Evolutionary conservation across 805 yeast species (phyloP).

Genomic region (Zygoascus ofunaensis): DNA sequence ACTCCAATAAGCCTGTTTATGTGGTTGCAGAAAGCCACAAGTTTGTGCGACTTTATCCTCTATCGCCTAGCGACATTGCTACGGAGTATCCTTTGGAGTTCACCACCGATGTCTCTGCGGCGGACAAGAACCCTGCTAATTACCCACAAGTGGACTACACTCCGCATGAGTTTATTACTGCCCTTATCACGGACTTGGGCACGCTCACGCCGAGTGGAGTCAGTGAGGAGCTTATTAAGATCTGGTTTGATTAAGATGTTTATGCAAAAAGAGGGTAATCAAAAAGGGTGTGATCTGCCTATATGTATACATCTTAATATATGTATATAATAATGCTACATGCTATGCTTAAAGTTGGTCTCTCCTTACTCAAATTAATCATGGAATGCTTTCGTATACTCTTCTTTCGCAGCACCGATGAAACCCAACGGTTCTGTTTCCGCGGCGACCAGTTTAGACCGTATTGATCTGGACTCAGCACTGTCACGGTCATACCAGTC

Average conservation of each 20-base stretch:
- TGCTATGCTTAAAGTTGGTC: neutral
- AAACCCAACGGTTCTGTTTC: constrained; percentile 14
- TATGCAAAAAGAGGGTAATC: neutral
- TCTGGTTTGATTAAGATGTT: constrained; percentile 77
- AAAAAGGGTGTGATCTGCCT: too few relatives aligned
- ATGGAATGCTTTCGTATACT: constrained; percentile 15
- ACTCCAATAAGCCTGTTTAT: constrained; percentile 85
- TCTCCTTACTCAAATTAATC: neutral
- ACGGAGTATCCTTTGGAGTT: constrained; percentile 43
- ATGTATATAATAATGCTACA: neutral
- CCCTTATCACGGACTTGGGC: constrained; percentile 91
- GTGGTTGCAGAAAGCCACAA: constrained; percentile 94
- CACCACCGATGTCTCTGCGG: constrained; percentile 18
- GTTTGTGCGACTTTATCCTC: constrained; percentile 91
- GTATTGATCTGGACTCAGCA: constrained; percentile 26
- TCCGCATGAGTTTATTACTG: constrained; percentile 91
- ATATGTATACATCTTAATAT: neutral
- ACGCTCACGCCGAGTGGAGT: constrained; percentile 97
- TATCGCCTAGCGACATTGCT: constrained; percentile 87
- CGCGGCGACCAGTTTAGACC: constrained; percentile 20
- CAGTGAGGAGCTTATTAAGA: constrained; percentile 94
- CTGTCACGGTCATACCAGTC: constrained; percentile 38
- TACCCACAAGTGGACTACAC: constrained; percentile 80
- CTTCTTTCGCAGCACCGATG: constrained; percentile 14
- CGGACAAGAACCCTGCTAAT: constrained; percentile 28